Percentiles rank a stretch among this genome's conserved stretches.
phyloP scores from a whole-genome alignment of 768 basidiomycete species.

The Suillus spraguei region DNA sequence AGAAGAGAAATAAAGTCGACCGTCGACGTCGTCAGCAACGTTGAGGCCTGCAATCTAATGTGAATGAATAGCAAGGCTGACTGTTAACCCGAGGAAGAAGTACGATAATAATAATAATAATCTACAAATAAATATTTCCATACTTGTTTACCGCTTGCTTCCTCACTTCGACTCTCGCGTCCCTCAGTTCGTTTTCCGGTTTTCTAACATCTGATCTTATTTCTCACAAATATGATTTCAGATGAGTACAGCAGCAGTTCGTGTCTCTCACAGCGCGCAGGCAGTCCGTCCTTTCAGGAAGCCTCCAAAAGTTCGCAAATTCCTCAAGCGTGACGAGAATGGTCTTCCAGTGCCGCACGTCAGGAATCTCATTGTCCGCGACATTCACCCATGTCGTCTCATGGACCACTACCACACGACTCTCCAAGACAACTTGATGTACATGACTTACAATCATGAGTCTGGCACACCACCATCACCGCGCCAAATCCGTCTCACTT shows the following conservation, averaged over 20 bases:
- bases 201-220: not conserved
- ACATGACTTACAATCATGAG: constrained; percentile 90
- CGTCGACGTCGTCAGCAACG: constrained; percentile 3
- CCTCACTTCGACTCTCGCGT: constrained; percentile 1
- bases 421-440: constrained; percentile 87
- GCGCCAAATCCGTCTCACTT: constrained; percentile 64
- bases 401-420: constrained; percentile 83
- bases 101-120: not conserved
- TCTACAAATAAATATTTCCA: constrained; percentile 4
- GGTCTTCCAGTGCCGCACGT: constrained; percentile 78
- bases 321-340: constrained; percentile 50
- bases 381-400: constrained; percentile 73
- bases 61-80: not conserved
- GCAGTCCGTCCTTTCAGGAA: constrained; percentile 52
- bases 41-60: not conserved
- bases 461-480: constrained; percentile 51
- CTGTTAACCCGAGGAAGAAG: constrained; percentile 1
- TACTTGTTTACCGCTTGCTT: constrained; percentile 4
- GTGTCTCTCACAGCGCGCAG: constrained; percentile 20
- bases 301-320: constrained; percentile 47
- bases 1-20: constrained; percentile 18
- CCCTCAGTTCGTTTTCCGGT: constrained; percentile 8
- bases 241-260: constrained; percentile 21
- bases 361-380: constrained; percentile 57
- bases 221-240: not conserved